Conservation (phyloP, 2,329 filamentous ascomycete species). For the Apiospora marii region DNA sequence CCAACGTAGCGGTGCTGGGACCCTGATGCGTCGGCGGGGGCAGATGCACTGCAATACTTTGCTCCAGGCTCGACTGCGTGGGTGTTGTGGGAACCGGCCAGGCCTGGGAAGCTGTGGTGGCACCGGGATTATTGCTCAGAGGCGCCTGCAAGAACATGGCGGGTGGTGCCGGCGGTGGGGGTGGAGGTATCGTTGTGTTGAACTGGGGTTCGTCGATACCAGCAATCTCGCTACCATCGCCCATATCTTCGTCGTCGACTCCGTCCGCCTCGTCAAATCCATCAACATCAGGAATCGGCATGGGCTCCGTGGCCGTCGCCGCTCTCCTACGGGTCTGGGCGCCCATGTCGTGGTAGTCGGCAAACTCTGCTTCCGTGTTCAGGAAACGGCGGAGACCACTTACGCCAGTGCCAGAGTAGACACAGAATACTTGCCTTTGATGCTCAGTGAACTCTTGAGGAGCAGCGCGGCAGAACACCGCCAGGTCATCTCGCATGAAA, state of each 20-base stretch:
- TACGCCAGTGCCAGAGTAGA: conserved; percentile 92
- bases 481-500: conserved; percentile 86
- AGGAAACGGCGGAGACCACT: conserved; percentile 79
- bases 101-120: conserved; percentile 8
- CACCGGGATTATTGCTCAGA: background rate
- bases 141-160: conserved; percentile 10
- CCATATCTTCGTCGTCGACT: conserved; percentile 45
- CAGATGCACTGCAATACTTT: conserved; percentile 15
- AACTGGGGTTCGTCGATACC: conserved; percentile 33
- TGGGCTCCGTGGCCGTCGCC: conserved; percentile 26
- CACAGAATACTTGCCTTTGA: conserved; percentile 94
- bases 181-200: conserved; percentile 30
- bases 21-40: conserved; percentile 4
- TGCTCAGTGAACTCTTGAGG: conserved; percentile 95
- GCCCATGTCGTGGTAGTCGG: conserved; percentile 41
- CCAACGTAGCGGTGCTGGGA: conserved; percentile 25
- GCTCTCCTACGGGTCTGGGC: conserved; percentile 26
- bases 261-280: conserved; percentile 41
- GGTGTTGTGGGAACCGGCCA: conserved; percentile 19
- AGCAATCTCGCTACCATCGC: conserved; percentile 44
- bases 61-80: conserved; percentile 23
- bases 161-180: conserved; percentile 30
- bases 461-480: conserved; percentile 84
- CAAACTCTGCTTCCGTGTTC: conserved; percentile 63
- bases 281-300: conserved; percentile 34